Evolutionary conservation across 768 basidiomycete genomes (phyloP), one percentile per base, ranked within the genome.

Genomic region (Gymnopilus junonius): DNA sequence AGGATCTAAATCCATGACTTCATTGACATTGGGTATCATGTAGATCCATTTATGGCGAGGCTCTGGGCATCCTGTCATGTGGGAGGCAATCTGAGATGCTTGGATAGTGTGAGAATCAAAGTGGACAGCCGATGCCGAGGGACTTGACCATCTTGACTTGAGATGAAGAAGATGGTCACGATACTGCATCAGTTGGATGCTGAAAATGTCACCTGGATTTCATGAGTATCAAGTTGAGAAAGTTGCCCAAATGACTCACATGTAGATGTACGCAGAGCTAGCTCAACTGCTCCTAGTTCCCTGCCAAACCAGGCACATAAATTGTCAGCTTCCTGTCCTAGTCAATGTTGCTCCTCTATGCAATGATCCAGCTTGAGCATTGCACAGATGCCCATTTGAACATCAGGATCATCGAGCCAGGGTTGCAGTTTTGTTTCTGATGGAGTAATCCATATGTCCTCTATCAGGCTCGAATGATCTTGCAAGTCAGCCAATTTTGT

Each of bases 361-460:
- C 77, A 78, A 8, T 67, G 65, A 34, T 77, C 69, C 0, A 51
- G 10, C 45, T 68, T 71, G 4, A 76, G 71, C 68, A 78, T 67
- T 2, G 70, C 72, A 1, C 62, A 63, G 2, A 81, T 81, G 0
- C 78, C 75, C 0, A 69, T 56, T 4, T 70, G 73, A 1, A 78
- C 68, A 5, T 71, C 65, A 2, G 48, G 20, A 50, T 81, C 75
- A 8, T 73, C 65, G 0, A 80, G 69, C 79, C 81, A 82, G 10
- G 53, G 55, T 12, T 73, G 77, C 0, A 66, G 54, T 4, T 61
- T 48, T 2, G 31, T 61, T 0, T 35, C 31, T 2, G 67, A 42
- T 0, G 67, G 69, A 0, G 58, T 67, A 5, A 79, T 76, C 79
- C 80, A 82, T 0, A 83, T 71, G 53, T 82, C 80, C 34, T 80